Conservation (phyloP, 2,329 filamentous ascomycete species). For the Colletotrichum cordylinicola region DNA sequence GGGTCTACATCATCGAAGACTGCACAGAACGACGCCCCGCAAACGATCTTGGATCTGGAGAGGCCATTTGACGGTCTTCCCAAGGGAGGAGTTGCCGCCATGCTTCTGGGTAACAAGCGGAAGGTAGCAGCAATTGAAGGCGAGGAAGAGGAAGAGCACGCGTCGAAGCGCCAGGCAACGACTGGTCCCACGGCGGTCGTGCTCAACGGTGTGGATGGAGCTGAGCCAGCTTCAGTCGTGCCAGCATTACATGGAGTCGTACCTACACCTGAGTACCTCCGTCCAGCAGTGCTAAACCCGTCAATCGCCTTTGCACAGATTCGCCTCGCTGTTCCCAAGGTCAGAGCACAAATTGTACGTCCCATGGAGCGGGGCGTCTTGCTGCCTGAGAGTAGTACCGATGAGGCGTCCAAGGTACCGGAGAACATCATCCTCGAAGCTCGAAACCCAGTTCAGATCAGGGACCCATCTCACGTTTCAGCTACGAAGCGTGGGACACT, state of each 20-base stretch:
- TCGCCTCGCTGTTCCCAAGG: slow-evolving; percentile 84
- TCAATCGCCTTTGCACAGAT: slow-evolving; percentile 82
- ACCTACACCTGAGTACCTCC: slow-evolving; percentile 80
- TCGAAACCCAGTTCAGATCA: slow-evolving; percentile 77
- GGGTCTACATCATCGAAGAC: slow-evolving; percentile 71
- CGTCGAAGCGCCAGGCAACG: slow-evolving; percentile 59
- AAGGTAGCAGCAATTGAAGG: slow-evolving; percentile 77
- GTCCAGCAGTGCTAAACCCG: slow-evolving; percentile 87
- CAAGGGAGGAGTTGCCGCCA: slow-evolving; percentile 82
- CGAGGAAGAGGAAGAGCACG: slow-evolving; percentile 73
- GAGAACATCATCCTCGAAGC: slow-evolving; percentile 86
- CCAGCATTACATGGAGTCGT: slow-evolving; percentile 64
- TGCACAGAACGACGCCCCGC: slow-evolving; percentile 73
- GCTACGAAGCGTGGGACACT: slow-evolving; percentile 81
- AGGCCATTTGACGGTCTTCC: slow-evolving; percentile 94
- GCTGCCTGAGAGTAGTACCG: slow-evolving; percentile 55
- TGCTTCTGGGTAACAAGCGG: slow-evolving; percentile 92
- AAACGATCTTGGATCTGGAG: slow-evolving; percentile 86
- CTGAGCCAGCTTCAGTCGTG: slow-evolving; percentile 75
- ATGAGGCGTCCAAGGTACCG: slow-evolving; percentile 67
- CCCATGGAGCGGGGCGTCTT: slow-evolving; percentile 74
- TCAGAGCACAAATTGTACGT: slow-evolving; percentile 82
- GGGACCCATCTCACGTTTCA: slow-evolving; percentile 84
- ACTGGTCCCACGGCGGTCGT: slow-evolving; percentile 78
- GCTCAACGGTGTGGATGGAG: slow-evolving; percentile 76